These are phyloP conservation scores for Talaromyces sp. DNA, from an alignment of 2,329 filamentous ascomycete species.

Conservation along the genomic window DNA sequence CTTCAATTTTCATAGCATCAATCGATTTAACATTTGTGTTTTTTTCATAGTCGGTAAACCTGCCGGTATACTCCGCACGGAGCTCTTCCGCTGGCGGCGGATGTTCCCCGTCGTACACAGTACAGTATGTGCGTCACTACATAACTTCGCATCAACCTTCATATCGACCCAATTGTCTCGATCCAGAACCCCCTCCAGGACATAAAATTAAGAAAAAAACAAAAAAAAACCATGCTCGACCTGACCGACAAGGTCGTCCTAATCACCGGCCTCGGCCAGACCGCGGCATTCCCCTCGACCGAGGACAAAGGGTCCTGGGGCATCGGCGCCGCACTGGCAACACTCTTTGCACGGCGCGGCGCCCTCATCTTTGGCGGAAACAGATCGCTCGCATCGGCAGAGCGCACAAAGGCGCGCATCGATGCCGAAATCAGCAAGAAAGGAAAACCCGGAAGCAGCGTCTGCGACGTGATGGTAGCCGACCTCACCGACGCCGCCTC, in stretches of 20 bases:
- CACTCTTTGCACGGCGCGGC: constrained; percentile 44
- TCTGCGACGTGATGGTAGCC: constrained; percentile 38
- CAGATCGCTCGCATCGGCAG: constrained; percentile 37
- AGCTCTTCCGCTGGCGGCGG: not conserved
- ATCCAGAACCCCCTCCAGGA: not conserved
- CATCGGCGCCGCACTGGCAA: constrained; percentile 13
- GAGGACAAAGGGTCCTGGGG: constrained; percentile 1
- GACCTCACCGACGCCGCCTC: constrained; percentile 51
- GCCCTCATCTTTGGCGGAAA: constrained; percentile 50
- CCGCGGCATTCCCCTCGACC: not conserved
- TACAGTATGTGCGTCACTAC: not conserved
- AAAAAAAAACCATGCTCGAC: not conserved
- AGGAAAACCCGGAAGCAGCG: constrained; percentile 18
- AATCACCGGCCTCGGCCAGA: constrained; percentile 9
- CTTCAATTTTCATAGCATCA: not conserved
- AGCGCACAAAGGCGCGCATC: constrained; percentile 37
- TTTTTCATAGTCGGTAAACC: not conserved
- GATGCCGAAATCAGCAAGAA: constrained; percentile 18
- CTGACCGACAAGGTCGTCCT: constrained; percentile 6
- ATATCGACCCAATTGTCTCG: not conserved
- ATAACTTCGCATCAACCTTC: not conserved
- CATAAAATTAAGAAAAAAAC: too few relatives aligned
- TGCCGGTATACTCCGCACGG: not conserved
- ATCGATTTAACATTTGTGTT: not conserved
- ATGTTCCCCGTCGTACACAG: not conserved